Conservation (phyloP, 179 eudicot species). For the Silene noctiflora region DNA sequence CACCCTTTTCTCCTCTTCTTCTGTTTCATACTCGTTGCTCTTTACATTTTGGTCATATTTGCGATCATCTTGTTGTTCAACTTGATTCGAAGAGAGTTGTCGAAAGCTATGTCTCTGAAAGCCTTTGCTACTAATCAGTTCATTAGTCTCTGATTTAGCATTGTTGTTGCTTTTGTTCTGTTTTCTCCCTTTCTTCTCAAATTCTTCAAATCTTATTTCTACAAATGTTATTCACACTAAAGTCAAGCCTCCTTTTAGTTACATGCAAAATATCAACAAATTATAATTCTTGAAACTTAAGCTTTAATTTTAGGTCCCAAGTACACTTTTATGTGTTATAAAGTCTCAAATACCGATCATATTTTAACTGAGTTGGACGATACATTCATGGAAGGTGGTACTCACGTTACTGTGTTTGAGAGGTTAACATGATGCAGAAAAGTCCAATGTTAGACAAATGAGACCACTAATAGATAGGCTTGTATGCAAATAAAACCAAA, state of each 20-base stretch:
- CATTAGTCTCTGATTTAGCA: conserved; percentile 5
- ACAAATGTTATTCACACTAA: not conserved
- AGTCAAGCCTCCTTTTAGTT: not conserved
- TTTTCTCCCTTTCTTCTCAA: conserved; percentile 15
- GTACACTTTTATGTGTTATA: not conserved
- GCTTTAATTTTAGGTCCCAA: too few species aligned
- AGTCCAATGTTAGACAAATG: not conserved
- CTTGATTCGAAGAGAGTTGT: conserved; percentile 8
- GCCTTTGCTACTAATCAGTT: conserved; percentile 8
- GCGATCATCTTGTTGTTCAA: not conserved
- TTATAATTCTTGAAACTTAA: too few species aligned
- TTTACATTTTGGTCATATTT: not conserved
- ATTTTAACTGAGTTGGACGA: too few species aligned
- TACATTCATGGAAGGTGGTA: too few species aligned
- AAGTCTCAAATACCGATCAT: too few species aligned
- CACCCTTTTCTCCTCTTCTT: conserved; percentile 40
- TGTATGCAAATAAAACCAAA: not conserved
- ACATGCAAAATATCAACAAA: too few species aligned
- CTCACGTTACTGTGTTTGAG: too few species aligned
- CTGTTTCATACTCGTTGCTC: conserved; percentile 24
- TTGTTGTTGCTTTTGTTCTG: conserved; percentile 9
- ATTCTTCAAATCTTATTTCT: conserved; percentile 21
- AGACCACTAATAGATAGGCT: not conserved
- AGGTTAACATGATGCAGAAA: not conserved
- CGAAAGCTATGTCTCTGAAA: conserved; percentile 19